Evolutionary conservation across 768 basidiomycete genomes (phyloP).

Genomic region (Suillus luteus): DNA sequence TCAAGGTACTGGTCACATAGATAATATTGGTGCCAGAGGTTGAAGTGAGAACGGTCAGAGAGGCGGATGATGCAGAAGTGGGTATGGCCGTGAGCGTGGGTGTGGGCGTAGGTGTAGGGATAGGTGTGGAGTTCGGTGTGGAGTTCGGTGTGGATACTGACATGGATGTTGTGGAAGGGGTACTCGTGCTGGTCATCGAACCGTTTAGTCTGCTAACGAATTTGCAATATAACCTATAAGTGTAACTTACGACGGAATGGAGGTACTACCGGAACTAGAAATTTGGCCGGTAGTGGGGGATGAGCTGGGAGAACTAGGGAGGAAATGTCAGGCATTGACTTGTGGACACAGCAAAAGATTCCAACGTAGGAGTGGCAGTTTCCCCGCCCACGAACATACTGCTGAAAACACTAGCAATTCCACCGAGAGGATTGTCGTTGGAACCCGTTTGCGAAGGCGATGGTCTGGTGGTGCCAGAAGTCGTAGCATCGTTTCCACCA

Average conservation of each 20-base stretch:
- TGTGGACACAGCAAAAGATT: conserved; percentile 19
- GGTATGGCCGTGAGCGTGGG: conserved; percentile 18
- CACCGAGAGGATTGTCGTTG: conserved; percentile 8
- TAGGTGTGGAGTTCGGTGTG: conserved; percentile 14
- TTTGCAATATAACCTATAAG: background rate
- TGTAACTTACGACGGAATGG: conserved; percentile 26
- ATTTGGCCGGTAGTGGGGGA: conserved; percentile 12
- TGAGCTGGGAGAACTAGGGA: conserved; percentile 31
- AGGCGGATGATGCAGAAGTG: conserved; percentile 23
- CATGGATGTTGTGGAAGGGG: conserved; percentile 17
- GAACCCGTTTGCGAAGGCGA: background rate
- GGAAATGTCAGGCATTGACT: conserved; percentile 23
- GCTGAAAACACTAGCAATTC: conserved; percentile 18
- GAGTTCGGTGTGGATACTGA: conserved; percentile 14
- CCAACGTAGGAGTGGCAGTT: conserved; percentile 19
- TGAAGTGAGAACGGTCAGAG: conserved; percentile 22
- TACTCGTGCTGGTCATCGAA: conserved; percentile 17
- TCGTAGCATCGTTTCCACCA: conserved; percentile 8
- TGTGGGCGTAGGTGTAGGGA: conserved; percentile 9
- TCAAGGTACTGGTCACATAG: conserved; percentile 33
- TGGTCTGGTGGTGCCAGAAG: background rate
- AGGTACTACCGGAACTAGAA: conserved; percentile 13
- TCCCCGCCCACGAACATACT: conserved; percentile 20
- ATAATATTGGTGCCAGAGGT: conserved; percentile 30
- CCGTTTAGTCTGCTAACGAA: background rate